Evolutionary conservation across 257 asterid genomes (phyloP), one percentile per base, ranked within the genome.

Genomic region (Ocimum tenuiflorum): DNA sequence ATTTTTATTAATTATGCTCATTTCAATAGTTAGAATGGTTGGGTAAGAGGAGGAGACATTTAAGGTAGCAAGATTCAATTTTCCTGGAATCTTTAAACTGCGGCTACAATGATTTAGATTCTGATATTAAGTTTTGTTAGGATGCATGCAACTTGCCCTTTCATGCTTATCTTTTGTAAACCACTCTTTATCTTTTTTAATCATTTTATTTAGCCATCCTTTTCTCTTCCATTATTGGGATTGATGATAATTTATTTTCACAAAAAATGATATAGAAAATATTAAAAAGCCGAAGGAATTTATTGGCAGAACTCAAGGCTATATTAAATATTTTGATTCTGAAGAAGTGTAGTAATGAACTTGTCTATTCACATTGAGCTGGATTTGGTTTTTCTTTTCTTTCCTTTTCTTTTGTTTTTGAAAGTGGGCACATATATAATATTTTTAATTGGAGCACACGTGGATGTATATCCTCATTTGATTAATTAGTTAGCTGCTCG

Each of bases 81-180:
- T 59, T 19, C 31, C 50, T 56, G 81, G 80, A 75, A 70, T 76
- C 78, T 65, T 74, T 74, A 72, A 72, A 74, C 59, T 70, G 75
- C 79, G 78, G 81, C 61, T 69, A 31, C 38, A 29, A 42, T 18
- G 74, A 19, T 49, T 65, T 15, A 23, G 11, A 69, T 6, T 65
- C 3, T 57, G 19, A 14, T 60, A 27, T n/a, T 71, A 36, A n/a
- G 22, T 55, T 76, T 81, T 73, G 72, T 70, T 73, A 65, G 52
- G 18, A 31, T 18, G 60, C 42, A 59, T 57, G n/a, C 73, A 58
- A 62, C 59, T 66, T 73, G 77, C 18, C 42, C 1, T 52, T 7
- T 38, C 29, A 53, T 67, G 41, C 71, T 80, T 62, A 60, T 65
- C 76, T 58, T 14, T 39, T 36, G 29, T 53, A 24, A 60, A 23